Conservation (phyloP, 139 green algal genomes). For the Chlorella sp. region DNA sequence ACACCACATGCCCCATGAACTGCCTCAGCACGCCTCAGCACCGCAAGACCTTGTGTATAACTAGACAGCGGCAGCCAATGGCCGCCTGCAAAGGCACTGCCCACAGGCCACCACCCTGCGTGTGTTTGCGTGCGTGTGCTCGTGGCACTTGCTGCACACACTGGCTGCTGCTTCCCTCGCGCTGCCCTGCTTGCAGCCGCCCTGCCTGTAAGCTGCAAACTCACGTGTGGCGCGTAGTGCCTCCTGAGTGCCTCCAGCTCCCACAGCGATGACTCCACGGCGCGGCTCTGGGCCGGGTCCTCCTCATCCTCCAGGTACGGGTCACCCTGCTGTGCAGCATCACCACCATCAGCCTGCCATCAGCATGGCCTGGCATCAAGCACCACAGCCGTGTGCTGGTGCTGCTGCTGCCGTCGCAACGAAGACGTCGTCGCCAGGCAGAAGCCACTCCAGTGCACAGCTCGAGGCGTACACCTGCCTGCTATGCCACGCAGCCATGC, state of each 20-base stretch:
- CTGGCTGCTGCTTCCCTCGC: background rate
- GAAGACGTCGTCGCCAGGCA: background rate
- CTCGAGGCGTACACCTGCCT: too few relatives aligned
- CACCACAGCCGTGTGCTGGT: background rate
- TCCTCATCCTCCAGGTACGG: constrained; percentile 45
- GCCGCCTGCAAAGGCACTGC: background rate
- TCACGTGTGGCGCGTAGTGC: constrained; percentile 81
- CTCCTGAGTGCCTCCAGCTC: constrained; percentile 76
- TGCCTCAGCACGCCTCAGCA: too few relatives aligned
- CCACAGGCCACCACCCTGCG: background rate
- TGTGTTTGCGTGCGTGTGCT: background rate
- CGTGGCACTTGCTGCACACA: background rate
- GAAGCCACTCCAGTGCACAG: background rate
- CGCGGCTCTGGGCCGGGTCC: constrained; percentile 66
- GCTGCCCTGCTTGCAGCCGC: background rate
- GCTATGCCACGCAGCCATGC: too few relatives aligned
- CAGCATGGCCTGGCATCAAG: too few relatives aligned
- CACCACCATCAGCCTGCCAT: too few relatives aligned
- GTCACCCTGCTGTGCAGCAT: background rate
- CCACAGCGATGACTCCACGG: constrained; percentile 91
- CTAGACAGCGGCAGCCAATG: background rate
- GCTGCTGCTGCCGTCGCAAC: background rate
- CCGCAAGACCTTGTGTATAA: too few relatives aligned
- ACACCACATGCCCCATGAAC: background rate
- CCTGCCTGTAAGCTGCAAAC: background rate